phyloP scores from a whole-genome alignment of 306 rosid species.

The Medicago arabica region DNA sequence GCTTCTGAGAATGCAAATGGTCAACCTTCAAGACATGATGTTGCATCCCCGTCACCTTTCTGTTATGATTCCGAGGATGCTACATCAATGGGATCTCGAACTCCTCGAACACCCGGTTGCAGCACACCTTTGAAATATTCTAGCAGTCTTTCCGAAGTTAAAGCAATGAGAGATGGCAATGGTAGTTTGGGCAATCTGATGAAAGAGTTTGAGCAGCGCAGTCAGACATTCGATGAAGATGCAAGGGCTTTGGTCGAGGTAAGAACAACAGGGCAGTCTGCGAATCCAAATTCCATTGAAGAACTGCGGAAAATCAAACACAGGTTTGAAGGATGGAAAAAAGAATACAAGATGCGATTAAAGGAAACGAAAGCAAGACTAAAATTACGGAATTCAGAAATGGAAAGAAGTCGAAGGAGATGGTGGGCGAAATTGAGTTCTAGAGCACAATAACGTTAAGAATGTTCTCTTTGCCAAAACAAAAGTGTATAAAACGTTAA shows the following conservation, averaged over 20 bases:
- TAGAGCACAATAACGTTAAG: constrained; percentile 50
- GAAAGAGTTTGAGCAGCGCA: constrained; percentile 81
- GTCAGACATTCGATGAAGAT: constrained; percentile 69
- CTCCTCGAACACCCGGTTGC: constrained; percentile 77
- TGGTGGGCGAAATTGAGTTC: constrained; percentile 85
- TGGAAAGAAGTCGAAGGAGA: constrained; percentile 62
- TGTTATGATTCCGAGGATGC: constrained; percentile 77
- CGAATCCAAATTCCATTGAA: constrained; percentile 50
- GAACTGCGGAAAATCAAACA: constrained; percentile 71
- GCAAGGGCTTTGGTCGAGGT: constrained; percentile 65
- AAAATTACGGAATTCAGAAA: constrained; percentile 58
- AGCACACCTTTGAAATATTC: constrained; percentile 75
- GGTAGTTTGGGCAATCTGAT: constrained; percentile 59
- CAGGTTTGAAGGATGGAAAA: constrained; percentile 83
- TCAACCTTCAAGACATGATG: constrained; percentile 59
- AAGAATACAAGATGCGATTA: constrained; percentile 79
- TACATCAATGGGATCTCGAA: constrained; percentile 74
- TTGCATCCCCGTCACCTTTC: constrained; percentile 48
- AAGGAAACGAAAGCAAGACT: constrained; percentile 66
- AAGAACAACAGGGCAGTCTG: constrained; percentile 59
- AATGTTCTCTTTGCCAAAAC: constrained; percentile 26
- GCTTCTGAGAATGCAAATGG: constrained; percentile 50
- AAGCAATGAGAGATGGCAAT: constrained; percentile 57
- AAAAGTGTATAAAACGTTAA: constrained; percentile 36
- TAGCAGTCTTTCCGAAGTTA: constrained; percentile 47